Conservation (phyloP, 2,329 filamentous ascomycete species). For the Venturia oleaginea region DNA sequence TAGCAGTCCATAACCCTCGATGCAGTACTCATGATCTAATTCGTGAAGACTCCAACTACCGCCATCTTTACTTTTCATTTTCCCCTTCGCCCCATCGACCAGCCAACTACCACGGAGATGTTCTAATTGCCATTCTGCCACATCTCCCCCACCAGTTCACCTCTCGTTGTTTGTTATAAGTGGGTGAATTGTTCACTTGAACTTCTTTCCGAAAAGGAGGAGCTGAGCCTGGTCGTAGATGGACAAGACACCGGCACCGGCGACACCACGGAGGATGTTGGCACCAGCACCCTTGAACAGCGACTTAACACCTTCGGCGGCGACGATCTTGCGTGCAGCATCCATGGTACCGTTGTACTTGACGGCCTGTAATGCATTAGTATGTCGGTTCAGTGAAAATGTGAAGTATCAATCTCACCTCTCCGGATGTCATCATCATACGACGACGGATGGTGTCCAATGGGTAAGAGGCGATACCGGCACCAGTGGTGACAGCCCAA, state of each 20-base stretch:
- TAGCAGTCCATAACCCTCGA: background rate
- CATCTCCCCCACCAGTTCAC: background rate
- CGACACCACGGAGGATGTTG: constrained; percentile 99
- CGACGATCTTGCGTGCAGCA: constrained; percentile 86
- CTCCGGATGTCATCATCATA: constrained; percentile 99
- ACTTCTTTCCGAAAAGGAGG: constrained; percentile 99
- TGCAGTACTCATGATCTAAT: constrained; percentile 11
- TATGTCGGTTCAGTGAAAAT: constrained; percentile 25
- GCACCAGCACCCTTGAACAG: constrained; percentile 99
- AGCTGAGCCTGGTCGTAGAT: constrained; percentile 99
- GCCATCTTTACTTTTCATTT: constrained; percentile 4
- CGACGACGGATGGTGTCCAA: constrained; percentile 99
- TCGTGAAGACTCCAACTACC: constrained; percentile 6
- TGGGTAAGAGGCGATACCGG: constrained; percentile 99
- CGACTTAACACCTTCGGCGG: constrained; percentile 94
- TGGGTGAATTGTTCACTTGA: constrained; percentile 47
- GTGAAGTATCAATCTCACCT: constrained; percentile 39
- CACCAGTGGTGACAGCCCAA: constrained; percentile 99
- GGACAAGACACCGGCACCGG: constrained; percentile 99
- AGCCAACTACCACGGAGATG: background rate
- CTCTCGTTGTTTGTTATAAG: background rate
- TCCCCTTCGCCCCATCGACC: background rate
- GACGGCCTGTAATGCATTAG: constrained; percentile 63
- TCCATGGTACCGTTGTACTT: constrained; percentile 98
- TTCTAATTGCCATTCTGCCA: constrained; percentile 1